Evolutionary conservation across 768 basidiomycete species (phyloP).

Genomic region (Mycena rebaudengoi): DNA sequence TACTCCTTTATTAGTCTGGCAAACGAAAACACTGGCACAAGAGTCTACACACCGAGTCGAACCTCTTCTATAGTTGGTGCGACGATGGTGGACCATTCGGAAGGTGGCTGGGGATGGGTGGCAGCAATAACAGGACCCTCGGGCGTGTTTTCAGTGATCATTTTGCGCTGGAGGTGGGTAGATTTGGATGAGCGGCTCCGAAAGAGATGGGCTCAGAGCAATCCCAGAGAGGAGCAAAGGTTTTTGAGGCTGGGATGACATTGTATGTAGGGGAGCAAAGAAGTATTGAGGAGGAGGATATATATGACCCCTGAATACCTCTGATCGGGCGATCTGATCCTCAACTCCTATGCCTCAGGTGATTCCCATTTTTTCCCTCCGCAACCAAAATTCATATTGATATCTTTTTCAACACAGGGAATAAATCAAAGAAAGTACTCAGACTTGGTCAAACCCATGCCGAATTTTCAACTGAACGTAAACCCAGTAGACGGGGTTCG

Average conservation of each 20-base stretch:
- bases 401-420: too few relatives aligned
- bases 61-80: background rate
- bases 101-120: background rate
- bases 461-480: too few relatives aligned
- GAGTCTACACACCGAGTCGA: background rate
- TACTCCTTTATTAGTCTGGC: background rate
- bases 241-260: background rate
- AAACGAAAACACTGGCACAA: background rate
- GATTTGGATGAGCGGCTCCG: background rate
- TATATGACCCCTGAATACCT: too few relatives aligned
- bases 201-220: background rate
- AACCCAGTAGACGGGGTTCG: too few relatives aligned
- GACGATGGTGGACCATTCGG: background rate
- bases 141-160: background rate
- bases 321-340: constrained; percentile 73
- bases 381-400: too few relatives aligned
- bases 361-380: too few relatives aligned
- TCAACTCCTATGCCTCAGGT: too few relatives aligned
- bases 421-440: too few relatives aligned
- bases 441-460: too few relatives aligned
- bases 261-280: background rate
- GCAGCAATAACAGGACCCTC: background rate
- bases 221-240: background rate
- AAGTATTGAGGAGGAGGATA: background rate
- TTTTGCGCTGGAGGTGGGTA: background rate